phyloP scores from a whole-genome alignment of 2,329 filamentous ascomycete genomes.

The Elsinoe perseae region DNA sequence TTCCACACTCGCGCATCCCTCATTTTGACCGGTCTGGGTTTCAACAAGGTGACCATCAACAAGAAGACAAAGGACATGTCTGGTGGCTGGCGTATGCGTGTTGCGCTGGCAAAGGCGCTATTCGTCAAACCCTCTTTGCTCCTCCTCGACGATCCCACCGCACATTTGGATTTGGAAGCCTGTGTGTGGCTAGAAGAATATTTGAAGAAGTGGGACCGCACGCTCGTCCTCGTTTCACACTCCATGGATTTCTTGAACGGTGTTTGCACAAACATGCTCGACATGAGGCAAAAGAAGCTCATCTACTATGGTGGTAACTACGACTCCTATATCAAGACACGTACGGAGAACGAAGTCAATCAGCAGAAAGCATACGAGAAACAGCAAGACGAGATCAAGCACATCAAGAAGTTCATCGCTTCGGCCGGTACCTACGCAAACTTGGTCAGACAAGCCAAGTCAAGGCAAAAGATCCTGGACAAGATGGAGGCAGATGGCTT shows the following conservation, averaged over 20 bases:
- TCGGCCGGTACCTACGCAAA: constrained; percentile 99
- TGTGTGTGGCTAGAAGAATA: constrained; percentile 99
- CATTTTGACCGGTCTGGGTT: constrained; percentile 95
- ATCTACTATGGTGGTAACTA: constrained; percentile 99
- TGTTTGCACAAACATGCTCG: constrained; percentile 96
- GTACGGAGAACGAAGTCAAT: constrained; percentile 89
- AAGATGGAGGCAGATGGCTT: constrained; percentile 99
- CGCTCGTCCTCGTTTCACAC: constrained; percentile 92
- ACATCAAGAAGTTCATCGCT: constrained; percentile 99
- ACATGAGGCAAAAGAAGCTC: constrained; percentile 85
- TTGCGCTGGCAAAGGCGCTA: constrained; percentile 90
- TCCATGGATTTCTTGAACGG: constrained; percentile 99
- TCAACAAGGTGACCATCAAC: constrained; percentile 95
- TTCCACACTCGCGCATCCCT: constrained; percentile 93
- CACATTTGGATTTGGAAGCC: constrained; percentile 97
- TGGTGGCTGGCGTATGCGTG: constrained; percentile 99
- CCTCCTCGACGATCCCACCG: constrained; percentile 94
- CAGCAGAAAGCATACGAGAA: constrained; percentile 99
- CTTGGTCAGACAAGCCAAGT: constrained; percentile 97
- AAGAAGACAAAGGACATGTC: constrained; percentile 99
- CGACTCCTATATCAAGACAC: constrained; percentile 92
- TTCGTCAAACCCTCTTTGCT: constrained; percentile 97
- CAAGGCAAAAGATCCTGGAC: constrained; percentile 98
- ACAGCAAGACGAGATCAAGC: constrained; percentile 96
- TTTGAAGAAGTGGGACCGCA: constrained; percentile 98